phyloP scores from a whole-genome alignment of 2,329 filamentous ascomycete species.

The Exophiala sideris region DNA sequence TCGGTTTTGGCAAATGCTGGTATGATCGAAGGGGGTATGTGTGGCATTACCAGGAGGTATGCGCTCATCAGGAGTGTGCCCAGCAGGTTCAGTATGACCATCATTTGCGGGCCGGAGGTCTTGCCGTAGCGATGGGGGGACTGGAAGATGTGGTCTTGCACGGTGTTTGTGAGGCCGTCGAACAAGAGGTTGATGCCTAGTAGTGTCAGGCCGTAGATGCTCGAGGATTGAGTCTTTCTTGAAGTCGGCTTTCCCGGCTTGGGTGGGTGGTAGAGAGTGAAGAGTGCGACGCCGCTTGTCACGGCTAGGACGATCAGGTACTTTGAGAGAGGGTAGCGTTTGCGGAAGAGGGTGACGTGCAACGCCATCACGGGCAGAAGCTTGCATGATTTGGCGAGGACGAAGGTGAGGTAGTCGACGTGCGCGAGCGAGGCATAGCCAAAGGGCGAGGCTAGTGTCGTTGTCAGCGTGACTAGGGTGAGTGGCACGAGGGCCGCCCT shows the following conservation, averaged over 20 bases:
- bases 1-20: constrained; percentile 56
- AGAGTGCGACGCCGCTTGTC: constrained; percentile 87
- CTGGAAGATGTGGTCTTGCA: constrained; percentile 89
- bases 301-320: constrained; percentile 90
- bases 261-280: constrained; percentile 79
- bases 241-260: constrained; percentile 47
- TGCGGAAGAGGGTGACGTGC: constrained; percentile 86
- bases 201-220: constrained; percentile 69
- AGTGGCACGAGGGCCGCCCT: constrained; percentile 71
- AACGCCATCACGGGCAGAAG: constrained; percentile 96
- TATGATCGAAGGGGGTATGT: constrained; percentile 68
- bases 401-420: constrained; percentile 97
- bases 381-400: constrained; percentile 97
- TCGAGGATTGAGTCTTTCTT: constrained; percentile 49
- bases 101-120: constrained; percentile 95
- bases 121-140: constrained; percentile 62
- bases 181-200: constrained; percentile 88
- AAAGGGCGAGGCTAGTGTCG: constrained; percentile 87
- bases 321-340: constrained; percentile 90
- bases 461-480: constrained; percentile 79
- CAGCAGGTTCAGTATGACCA: constrained; percentile 95
- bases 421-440: constrained; percentile 89
- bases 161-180: constrained; percentile 92
- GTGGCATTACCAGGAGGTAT: constrained; percentile 77
- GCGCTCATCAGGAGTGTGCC: constrained; percentile 70